Conservation (phyloP, 1,284 basidiomycete genomes). For the Malassezia obtusa region DNA sequence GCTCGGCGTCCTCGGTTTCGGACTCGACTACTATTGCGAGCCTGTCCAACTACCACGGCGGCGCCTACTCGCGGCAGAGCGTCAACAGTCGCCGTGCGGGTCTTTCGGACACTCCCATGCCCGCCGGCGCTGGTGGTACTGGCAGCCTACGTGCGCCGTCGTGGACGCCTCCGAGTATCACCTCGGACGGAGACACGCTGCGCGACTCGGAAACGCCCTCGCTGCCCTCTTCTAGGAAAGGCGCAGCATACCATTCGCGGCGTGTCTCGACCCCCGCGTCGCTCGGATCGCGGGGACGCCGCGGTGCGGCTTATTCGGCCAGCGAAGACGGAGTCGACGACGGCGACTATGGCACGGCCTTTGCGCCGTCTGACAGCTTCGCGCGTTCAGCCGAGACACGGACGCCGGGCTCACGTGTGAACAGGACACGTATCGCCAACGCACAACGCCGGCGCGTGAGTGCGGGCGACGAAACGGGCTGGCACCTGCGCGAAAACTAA, state of each 20-base stretch:
- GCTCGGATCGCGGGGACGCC: constrained; percentile 27
- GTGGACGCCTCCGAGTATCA: constrained; percentile 14
- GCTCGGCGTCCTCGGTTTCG: constrained; percentile 9
- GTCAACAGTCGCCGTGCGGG: constrained; percentile 16
- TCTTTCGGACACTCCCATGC: constrained; percentile 6
- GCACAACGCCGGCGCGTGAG: constrained; percentile 4
- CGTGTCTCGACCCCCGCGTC: constrained; percentile 21
- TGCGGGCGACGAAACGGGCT: constrained; percentile 10
- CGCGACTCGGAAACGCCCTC: neutral
- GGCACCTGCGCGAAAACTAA: constrained; percentile 16
- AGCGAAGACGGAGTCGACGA: constrained; percentile 11
- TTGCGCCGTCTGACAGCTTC: neutral
- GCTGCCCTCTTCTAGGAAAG: neutral
- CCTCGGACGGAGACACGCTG: constrained; percentile 5
- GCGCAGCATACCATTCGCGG: neutral
- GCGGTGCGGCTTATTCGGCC: constrained; percentile 27
- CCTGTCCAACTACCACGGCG: constrained; percentile 12
- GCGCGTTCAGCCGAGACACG: neutral
- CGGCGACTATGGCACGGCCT: neutral
- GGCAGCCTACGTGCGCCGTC: constrained; percentile 2
- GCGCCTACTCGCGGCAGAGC: constrained; percentile 11
- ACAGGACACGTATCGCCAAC: neutral
- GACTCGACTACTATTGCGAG: constrained; percentile 8
- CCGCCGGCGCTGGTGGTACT: constrained; percentile 15
- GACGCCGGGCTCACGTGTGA: neutral